Evolutionary conservation across 1,139 yeast species (phyloP).

Genomic region (Hemisphaericaspora xylanilytica): DNA sequence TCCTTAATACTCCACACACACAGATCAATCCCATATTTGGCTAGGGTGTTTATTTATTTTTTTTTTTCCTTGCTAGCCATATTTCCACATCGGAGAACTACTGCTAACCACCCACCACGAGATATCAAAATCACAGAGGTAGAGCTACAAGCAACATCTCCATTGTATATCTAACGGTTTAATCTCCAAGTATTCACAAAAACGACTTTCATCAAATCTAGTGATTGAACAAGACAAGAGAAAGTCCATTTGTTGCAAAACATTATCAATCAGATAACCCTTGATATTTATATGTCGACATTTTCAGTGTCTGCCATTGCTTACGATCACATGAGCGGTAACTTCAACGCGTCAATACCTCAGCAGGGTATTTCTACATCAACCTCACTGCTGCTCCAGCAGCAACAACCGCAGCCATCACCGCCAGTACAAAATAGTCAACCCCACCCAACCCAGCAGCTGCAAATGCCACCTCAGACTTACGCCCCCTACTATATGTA

Average conservation of each 20-base stretch:
- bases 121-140: no score
- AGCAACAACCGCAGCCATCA: conserved; percentile 13
- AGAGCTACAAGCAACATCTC: no score
- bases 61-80: no score
- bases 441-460: conserved; percentile 11
- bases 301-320: conserved; percentile 10
- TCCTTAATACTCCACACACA: no score
- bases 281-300: conserved; percentile 13
- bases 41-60: no score
- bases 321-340: conserved; percentile 17
- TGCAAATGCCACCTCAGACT: conserved; percentile 15
- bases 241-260: not conserved
- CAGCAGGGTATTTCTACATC: conserved; percentile 11
- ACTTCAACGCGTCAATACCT: conserved; percentile 14
- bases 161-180: no score
- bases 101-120: no score
- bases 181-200: no score
- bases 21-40: no score
- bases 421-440: conserved; percentile 9
- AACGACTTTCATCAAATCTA: no score
- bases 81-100: no score
- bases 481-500: conserved; percentile 23
- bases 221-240: not conserved
- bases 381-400: conserved; percentile 10
- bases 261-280: not conserved